A percentile compares a stretch with the other conserved stretches of the same genome.
Evolutionary conservation across 768 basidiomycete species (phyloP).

Genomic region (Albatrellus ellisii): DNA sequence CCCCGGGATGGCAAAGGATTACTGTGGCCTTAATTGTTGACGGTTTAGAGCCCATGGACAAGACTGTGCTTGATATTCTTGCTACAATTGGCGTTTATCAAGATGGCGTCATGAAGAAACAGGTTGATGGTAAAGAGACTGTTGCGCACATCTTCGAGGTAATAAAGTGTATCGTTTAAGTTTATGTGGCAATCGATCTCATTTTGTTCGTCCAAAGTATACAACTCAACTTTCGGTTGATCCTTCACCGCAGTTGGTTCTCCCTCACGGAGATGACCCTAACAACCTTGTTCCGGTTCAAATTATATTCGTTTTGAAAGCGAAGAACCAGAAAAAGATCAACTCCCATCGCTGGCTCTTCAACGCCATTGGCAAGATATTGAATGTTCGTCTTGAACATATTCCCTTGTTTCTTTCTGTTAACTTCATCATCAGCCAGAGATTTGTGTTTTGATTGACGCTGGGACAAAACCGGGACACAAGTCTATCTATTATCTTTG

Average conservation of each 20-base stretch:
- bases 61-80: conserved; percentile 79
- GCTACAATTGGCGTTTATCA: conserved; percentile 90
- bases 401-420: conserved; percentile 1
- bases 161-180: conserved; percentile 4
- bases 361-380: conserved; percentile 78
- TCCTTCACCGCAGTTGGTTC: conserved; percentile 76
- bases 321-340: conserved; percentile 93
- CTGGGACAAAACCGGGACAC: conserved; percentile 93
- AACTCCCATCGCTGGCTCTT: conserved; percentile 95
- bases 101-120: conserved; percentile 92
- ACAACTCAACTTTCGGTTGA: conserved; percentile 95
- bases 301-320: conserved; percentile 83
- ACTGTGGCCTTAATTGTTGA: conserved; percentile 85
- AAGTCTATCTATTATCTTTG: conserved; percentile 94
- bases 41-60: conserved; percentile 92
- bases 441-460: conserved; percentile 85
- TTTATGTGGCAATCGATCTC: conserved; percentile 2
- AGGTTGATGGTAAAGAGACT: conserved; percentile 77
- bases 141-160: conserved; percentile 96
- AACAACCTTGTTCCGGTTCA: conserved; percentile 91
- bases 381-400: conserved; percentile 36
- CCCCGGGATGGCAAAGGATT: conserved; percentile 85
- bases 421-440: conserved; percentile 47
- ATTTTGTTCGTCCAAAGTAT: conserved; percentile 40
- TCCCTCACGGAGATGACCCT: conserved; percentile 80